These are phyloP conservation scores for Ophiocordyceps robertsii DNA, from an alignment of 2,329 filamentous ascomycete species.

Conservation along the genomic window DNA sequence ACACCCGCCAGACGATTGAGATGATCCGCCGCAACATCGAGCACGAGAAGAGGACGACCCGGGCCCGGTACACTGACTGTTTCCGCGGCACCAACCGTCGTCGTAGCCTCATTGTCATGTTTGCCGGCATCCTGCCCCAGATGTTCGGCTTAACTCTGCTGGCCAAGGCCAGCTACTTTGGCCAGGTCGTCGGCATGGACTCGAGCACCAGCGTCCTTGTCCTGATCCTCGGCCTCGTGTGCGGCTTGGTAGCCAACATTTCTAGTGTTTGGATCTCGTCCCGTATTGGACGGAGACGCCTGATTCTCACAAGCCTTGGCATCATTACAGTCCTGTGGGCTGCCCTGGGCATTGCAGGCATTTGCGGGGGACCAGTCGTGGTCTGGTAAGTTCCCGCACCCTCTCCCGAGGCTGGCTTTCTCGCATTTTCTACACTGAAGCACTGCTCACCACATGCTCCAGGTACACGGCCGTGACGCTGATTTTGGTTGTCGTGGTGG, in stretches of 20 bases:
- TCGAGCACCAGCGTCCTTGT: constrained; percentile 23
- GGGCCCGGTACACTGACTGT: constrained; percentile 25
- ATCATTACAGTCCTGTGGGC: constrained; percentile 24
- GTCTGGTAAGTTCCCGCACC: constrained; percentile 5
- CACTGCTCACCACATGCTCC: background rate
- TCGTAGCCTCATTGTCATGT: constrained; percentile 26
- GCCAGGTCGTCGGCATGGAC: constrained; percentile 20
- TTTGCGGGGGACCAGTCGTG: constrained; percentile 11
- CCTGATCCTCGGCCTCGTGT: constrained; percentile 28
- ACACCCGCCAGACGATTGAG: constrained; percentile 25
- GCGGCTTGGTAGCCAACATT: constrained; percentile 30
- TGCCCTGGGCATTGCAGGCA: constrained; percentile 32
- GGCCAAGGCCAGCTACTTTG: constrained; percentile 26
- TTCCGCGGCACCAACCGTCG: constrained; percentile 29
- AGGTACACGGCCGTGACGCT: constrained; percentile 16
- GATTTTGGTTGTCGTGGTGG: constrained; percentile 29
- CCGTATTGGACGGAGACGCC: constrained; percentile 22
- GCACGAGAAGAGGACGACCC: constrained; percentile 17
- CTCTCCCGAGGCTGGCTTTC: background rate
- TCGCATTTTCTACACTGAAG: background rate
- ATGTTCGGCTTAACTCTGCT: constrained; percentile 32
- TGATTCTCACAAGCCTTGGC: constrained; percentile 21
- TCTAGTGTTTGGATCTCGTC: constrained; percentile 28
- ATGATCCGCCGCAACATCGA: constrained; percentile 35
- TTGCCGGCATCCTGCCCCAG: constrained; percentile 26